Conservation (phyloP, 768 basidiomycete genomes). For the Agaricus sinodeliciosus region DNA sequence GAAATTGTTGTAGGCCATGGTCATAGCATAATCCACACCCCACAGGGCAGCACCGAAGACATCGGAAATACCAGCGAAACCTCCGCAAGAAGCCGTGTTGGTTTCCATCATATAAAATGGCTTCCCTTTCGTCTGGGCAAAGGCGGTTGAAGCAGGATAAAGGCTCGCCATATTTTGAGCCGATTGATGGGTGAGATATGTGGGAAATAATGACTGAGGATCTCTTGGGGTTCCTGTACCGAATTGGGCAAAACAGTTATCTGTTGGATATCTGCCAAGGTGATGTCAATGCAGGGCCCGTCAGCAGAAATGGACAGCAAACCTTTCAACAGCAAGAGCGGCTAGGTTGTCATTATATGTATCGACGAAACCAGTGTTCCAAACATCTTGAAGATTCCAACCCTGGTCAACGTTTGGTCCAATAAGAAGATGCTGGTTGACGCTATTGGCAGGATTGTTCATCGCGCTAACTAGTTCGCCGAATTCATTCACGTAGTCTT, state of each 20-base stretch:
- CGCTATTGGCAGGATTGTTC: conserved; percentile 27
- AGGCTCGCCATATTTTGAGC: conserved; percentile 39
- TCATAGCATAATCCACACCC: conserved; percentile 55
- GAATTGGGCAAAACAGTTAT: conserved; percentile 55
- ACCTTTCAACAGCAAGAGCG: conserved; percentile 56
- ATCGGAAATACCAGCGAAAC: conserved; percentile 57
- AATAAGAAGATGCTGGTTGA: conserved; percentile 41
- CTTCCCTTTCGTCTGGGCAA: conserved; percentile 35
- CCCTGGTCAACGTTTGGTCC: conserved; percentile 47
- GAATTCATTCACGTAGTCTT: conserved; percentile 53
- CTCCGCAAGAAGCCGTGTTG: conserved; percentile 65
- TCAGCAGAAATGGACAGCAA: conserved; percentile 14
- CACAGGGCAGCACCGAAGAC: conserved; percentile 60
- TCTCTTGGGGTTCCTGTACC: conserved; percentile 32
- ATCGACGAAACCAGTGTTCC: conserved; percentile 48
- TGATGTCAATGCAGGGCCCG: conserved; percentile 18
- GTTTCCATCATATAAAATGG: conserved; percentile 65
- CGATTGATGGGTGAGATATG: conserved; percentile 57
- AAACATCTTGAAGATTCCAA: conserved; percentile 49
- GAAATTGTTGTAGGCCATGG: conserved; percentile 51
- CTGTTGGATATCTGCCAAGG: conserved; percentile 44
- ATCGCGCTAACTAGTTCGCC: conserved; percentile 39
- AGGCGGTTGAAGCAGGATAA: conserved; percentile 45
- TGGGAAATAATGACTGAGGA: conserved; percentile 44
- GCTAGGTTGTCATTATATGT: conserved; percentile 32